Evolutionary conservation across 768 basidiomycete species (phyloP), one percentile per base, ranked within the genome.

Genomic region (Mycena latifolia): DNA sequence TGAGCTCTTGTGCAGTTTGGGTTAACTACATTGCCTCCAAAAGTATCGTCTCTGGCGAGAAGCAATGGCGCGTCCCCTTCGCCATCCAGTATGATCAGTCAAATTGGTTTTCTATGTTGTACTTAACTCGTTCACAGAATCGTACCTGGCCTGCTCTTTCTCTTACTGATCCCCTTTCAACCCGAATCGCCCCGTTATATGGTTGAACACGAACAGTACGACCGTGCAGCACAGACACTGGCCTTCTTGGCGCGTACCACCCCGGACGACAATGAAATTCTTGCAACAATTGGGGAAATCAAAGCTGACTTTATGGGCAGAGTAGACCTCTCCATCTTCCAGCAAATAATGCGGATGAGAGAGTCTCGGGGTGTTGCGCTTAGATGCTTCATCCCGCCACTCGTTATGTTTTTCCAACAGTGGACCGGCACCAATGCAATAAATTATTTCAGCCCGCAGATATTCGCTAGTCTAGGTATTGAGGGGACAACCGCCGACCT

Each of bases 141-240:
- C 55, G 66, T 89, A 43, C 88, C 86, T 5, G 86, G 86, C 3
- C 71, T 85, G 20, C 65, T 88, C 0, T 84, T 89, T 68, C 69
- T 84, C 10, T 60, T 81, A 37, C 72, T 77, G 7, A 85, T 88
- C 82, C 50, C 80, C 9, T 81, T 80, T 56, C 84, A 86, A 61
- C 84, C 85, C 7, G 87, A 88, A 68, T 87, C 86, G 0, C 87
- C 87, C 15, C 78, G 86, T n/a, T 87, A 84, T 84, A 74, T 88
- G 25, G 85, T 84, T 25, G 86, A 86, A 70, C 78, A 81, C 55
- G 76, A 78, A 28, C 76, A 78, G 39, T 78, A 81, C 35, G 80
- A 81, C 17, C 77, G 77, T 17, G 86, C 86, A 20, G 80, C 78
- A 0, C 71, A 33, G 20, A 78, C 75, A 9, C 77, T 84, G 6